Conservation (phyloP, 257 asterid species). For the Gentiana straminea region DNA sequence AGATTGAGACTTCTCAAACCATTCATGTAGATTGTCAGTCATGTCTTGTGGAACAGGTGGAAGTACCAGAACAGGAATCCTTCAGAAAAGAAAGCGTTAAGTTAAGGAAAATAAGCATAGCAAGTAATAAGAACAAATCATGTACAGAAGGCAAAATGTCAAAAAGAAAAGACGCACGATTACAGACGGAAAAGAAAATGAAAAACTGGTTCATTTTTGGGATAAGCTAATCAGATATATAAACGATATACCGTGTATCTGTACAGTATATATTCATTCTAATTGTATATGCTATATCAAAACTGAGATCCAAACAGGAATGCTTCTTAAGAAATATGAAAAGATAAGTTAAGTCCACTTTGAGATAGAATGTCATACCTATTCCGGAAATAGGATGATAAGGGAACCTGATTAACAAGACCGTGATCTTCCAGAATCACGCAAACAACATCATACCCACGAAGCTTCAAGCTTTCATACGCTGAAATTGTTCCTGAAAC, state of each 20-base stretch:
- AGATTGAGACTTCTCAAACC: constrained; percentile 65
- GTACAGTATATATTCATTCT: too few species aligned
- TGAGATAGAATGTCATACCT: constrained; percentile 35
- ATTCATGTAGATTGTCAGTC: constrained; percentile 64
- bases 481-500: constrained; percentile 97
- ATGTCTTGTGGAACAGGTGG: constrained; percentile 74
- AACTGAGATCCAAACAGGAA: background rate
- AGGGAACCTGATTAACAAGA: constrained; percentile 65
- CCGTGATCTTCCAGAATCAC: constrained; percentile 86
- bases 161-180: constrained; percentile 2
- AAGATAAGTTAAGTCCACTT: background rate
- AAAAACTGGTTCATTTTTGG: too few species aligned
- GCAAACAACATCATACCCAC: constrained; percentile 91
- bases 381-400: constrained; percentile 53
- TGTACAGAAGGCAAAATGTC: background rate
- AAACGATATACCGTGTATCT: too few species aligned
- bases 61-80: constrained; percentile 86
- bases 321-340: constrained; percentile 6
- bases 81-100: constrained; percentile 8
- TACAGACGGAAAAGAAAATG: background rate
- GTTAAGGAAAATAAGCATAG: background rate
- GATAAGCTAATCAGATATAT: too few species aligned
- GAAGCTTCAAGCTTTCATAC: constrained; percentile 75
- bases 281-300: too few species aligned
- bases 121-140: background rate